Evolutionary conservation across 2,329 filamentous ascomycete genomes (phyloP), one percentile per base, ranked within the genome.

Genomic region (Neoscytalidium dimidiatum): DNA sequence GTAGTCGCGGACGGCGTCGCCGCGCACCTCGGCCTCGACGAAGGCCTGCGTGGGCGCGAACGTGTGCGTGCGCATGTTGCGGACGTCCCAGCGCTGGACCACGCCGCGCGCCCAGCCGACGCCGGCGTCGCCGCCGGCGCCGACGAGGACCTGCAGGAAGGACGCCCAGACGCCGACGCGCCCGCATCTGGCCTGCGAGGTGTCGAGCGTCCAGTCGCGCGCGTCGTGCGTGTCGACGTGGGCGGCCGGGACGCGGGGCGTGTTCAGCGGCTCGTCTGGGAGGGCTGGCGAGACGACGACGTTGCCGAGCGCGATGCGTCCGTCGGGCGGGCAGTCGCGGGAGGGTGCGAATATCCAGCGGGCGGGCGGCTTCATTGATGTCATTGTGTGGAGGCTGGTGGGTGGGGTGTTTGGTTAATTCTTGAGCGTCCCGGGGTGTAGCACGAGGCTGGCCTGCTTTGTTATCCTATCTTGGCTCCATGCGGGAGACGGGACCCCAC

Each of bases 151-250:
- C 13, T 52, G 33, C 7, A 51, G 41, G 29, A 66, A 63, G n/a
- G 64, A 56, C 3, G 64, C 35, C 49, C 57, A 62, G 23, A 63
- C 44, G 3, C 64, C 64, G 19, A 64, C 35, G 14, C 49, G 49
- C 17, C 17, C 49, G 29, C 14, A 11, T 13, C 3, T 13, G 17
- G 49, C 9, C 17, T 26, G 49, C 5, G 5, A 7, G 49, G 21
- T 13, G 7, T 33, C 8, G 2, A 61, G 57, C 43, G 57, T 29
- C 41, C 41, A 46, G 28, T 33, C 6, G 21, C 8, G 17, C 9
- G 57, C 29, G n/a, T 61, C 21, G 17, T 48, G 19, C 6, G 17
- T 17, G 5, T 23, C 19, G 21, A 60, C 13, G 21, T 44, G 23
- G 0, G 38, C 4, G 14, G 35, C 23, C 13, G 19, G 21, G 35